Percentiles rank a stretch among this genome's conserved stretches.
Evolutionary conservation across 2,329 filamentous ascomycete species (phyloP).

Genomic region (Tolypocladium guangdongense): DNA sequence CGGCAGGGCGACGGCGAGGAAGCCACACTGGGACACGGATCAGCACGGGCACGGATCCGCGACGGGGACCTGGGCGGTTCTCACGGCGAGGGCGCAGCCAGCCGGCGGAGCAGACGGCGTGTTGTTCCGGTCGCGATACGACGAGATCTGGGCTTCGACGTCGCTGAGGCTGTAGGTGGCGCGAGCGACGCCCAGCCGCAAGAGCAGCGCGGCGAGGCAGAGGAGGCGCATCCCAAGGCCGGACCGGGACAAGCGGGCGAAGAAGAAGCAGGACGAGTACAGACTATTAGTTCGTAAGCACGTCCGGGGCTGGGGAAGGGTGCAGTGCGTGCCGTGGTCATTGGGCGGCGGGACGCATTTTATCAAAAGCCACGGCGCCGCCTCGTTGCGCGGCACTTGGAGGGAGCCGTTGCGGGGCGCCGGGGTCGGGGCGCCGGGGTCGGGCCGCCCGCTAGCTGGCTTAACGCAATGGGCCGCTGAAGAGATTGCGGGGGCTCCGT

Average conservation of each 20-base stretch:
- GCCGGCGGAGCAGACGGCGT: not conserved
- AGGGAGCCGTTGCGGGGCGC: no score
- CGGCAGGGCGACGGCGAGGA: conserved; percentile 8
- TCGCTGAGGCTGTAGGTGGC: conserved; percentile 1
- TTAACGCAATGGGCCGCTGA: no score
- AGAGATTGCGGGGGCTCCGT: no score
- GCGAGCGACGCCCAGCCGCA: not conserved
- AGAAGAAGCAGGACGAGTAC: not conserved
- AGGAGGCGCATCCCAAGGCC: conserved; percentile 1
- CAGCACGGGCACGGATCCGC: not conserved
- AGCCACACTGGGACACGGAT: conserved; percentile 8
- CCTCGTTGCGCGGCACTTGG: no score
- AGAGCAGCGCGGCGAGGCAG: not conserved
- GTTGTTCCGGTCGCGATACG: conserved; percentile 2
- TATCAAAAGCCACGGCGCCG: no score
- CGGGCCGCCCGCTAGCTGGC: no score
- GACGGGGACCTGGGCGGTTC: not conserved
- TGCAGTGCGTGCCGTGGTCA: no score
- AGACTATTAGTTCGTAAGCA: not conserved
- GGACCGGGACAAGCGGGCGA: not conserved
- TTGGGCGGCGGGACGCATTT: no score
- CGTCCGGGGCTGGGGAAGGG: no score
- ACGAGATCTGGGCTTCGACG: conserved; percentile 7
- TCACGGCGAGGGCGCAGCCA: conserved; percentile 2
- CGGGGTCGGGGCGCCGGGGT: no score